Conservation (phyloP, 1,284 basidiomycete genomes). For the Ustilago sp. region DNA sequence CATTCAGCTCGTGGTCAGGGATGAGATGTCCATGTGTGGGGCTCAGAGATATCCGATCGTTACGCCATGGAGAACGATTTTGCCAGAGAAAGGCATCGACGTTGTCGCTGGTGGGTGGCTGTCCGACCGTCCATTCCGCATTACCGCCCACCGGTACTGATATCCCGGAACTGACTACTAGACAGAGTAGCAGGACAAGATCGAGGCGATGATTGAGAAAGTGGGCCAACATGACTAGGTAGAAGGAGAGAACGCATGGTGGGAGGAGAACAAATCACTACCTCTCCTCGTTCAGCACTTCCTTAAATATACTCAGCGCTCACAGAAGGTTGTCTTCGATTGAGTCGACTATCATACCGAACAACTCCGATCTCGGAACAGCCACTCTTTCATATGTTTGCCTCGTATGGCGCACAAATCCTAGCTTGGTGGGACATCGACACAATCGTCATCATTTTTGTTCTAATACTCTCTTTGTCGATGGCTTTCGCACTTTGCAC, state of each 20-base stretch:
- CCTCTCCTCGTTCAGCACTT: too few species aligned
- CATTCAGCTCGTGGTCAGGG: not conserved
- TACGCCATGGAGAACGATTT: not conserved
- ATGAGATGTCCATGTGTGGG: not conserved
- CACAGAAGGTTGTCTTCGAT: too few species aligned
- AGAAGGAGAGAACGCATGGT: not conserved
- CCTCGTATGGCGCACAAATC: too few species aligned
- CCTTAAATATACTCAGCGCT: too few species aligned
- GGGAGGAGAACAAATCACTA: too few species aligned
- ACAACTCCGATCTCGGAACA: too few species aligned
- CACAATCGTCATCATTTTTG: too few species aligned
- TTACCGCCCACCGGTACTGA: not conserved
- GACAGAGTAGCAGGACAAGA: not conserved
- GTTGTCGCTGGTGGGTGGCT: not conserved
- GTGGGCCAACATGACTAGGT: not conserved
- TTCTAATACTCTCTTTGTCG: too few species aligned
- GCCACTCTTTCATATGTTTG: too few species aligned
- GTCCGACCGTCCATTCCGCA: not conserved
- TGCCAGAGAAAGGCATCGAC: not conserved
- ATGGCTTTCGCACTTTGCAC: too few species aligned
- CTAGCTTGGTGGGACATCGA: too few species aligned
- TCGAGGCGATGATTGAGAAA: not conserved
- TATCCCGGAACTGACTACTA: not conserved
- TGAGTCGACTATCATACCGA: too few species aligned
- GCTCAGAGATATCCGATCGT: not conserved